Conservation (phyloP, 345 rosid species). For the Lagerstroemia speciosa region DNA sequence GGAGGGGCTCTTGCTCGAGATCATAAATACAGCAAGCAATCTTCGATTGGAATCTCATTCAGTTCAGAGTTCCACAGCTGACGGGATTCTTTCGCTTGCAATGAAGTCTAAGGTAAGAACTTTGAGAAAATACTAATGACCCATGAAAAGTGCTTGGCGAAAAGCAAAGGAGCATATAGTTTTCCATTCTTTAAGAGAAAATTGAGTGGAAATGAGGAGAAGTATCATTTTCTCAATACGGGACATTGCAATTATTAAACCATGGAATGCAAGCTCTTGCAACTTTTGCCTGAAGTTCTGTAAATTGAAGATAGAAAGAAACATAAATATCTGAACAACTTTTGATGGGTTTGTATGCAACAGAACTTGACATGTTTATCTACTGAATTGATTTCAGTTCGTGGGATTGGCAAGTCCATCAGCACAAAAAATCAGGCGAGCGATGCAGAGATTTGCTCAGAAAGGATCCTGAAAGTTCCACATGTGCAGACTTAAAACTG, state of each 20-base stretch:
- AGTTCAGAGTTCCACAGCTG: slow-evolving; percentile 54
- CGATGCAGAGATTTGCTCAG: slow-evolving; percentile 43
- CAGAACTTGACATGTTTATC: not conserved
- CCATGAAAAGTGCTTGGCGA: no score
- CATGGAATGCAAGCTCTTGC: no score
- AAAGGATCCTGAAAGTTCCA: not conserved
- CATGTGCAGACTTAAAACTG: not conserved
- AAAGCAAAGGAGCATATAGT: no score
- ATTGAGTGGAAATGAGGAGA: no score
- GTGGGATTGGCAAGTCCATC: slow-evolving; percentile 40
- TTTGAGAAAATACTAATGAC: not conserved
- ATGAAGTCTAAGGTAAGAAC: slow-evolving; percentile 62
- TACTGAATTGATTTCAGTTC: slow-evolving; percentile 34
- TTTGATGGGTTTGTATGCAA: not conserved
- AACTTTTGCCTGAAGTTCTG: no score
- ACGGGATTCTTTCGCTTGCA: slow-evolving; percentile 52
- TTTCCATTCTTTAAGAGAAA: no score
- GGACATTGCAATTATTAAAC: no score
- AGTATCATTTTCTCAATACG: no score
- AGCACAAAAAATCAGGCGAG: slow-evolving; percentile 42
- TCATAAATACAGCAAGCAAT: slow-evolving; percentile 52
- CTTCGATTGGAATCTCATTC: slow-evolving; percentile 71
- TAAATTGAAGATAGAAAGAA: not conserved
- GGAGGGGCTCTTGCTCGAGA: slow-evolving; percentile 74
- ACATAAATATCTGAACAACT: not conserved